Conservation (phyloP, 176 grass and related monocot genomes). For the Hsuehochloa calcarea region DNA sequence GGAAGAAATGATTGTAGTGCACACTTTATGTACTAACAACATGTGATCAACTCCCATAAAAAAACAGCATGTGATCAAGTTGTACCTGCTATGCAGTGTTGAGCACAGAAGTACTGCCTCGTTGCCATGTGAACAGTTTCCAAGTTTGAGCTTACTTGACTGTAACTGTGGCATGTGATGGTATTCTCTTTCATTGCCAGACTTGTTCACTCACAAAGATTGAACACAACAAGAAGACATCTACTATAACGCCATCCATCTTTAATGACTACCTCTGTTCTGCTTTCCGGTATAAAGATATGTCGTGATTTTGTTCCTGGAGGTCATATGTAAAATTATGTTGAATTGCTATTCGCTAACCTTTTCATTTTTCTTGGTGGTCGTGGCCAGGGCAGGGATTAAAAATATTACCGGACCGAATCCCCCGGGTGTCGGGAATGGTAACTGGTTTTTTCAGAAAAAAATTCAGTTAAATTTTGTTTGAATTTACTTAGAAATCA, state of each 20-base stretch:
- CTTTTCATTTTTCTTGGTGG: not conserved
- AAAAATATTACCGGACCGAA: no score
- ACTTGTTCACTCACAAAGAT: not conserved
- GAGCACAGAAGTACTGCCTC: not conserved
- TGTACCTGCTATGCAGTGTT: not conserved
- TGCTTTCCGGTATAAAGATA: not conserved
- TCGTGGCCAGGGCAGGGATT: no score
- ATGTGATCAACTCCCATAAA: not conserved
- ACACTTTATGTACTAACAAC: not conserved
- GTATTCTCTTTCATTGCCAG: not conserved
- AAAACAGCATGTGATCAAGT: not conserved
- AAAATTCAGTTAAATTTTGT: no score
- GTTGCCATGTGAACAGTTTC: not conserved
- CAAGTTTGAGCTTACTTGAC: not conserved
- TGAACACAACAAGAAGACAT: not conserved
- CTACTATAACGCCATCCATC: not conserved
- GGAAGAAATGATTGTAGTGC: slow-evolving; percentile 69
- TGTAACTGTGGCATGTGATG: not conserved
- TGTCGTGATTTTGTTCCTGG: not conserved
- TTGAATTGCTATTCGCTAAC: not conserved
- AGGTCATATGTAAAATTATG: not conserved
- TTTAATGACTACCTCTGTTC: not conserved
- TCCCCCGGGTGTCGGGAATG: no score
- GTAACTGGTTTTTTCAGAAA: no score
- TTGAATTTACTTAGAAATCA: no score